phyloP scores from a whole-genome alignment of 768 basidiomycete genomes.

The Auricularia cornea region DNA sequence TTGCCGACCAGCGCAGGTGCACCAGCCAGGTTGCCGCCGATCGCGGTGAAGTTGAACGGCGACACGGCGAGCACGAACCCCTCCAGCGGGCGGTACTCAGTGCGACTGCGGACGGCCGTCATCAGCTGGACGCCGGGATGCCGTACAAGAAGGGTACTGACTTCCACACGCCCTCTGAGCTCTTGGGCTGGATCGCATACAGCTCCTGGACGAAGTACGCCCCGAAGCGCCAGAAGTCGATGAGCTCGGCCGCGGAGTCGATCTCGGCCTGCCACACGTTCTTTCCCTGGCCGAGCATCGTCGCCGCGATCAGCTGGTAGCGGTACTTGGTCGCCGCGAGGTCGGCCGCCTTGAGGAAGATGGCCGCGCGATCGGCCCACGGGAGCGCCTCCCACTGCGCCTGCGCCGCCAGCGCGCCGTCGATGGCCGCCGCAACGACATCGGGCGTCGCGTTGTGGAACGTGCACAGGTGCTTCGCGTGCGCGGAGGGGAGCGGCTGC shows the following conservation, averaged over 20 bases:
- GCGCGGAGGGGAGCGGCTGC: constrained; percentile 82
- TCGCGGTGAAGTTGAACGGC: constrained; percentile 98
- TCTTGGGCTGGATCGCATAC: constrained; percentile 87
- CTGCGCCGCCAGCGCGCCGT: constrained; percentile 81
- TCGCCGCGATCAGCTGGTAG: constrained; percentile 90
- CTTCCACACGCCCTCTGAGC: constrained; percentile 90
- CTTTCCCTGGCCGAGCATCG: constrained; percentile 98
- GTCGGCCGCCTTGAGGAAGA: constrained; percentile 97
- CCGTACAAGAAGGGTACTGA: constrained; percentile 41
- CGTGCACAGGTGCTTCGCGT: constrained; percentile 67
- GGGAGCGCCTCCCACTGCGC: constrained; percentile 87
- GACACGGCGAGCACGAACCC: constrained; percentile 97
- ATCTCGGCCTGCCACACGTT: constrained; percentile 99
- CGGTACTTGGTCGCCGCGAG: constrained; percentile 92
- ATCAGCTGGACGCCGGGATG: not conserved
- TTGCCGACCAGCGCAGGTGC: constrained; percentile 94
- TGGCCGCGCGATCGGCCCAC: constrained; percentile 94
- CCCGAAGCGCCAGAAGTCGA: constrained; percentile 93
- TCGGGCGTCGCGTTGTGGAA: constrained; percentile 85
- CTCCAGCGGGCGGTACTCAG: constrained; percentile 95
- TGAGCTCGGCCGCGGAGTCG: constrained; percentile 94
- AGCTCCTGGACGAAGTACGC: constrained; percentile 96
- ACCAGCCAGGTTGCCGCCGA: constrained; percentile 89
- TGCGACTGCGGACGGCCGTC: constrained; percentile 48
- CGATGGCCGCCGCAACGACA: constrained; percentile 70